Evolutionary conservation across 2,329 filamentous ascomycete species (phyloP).

Genomic region (Blastomyces percursus): DNA sequence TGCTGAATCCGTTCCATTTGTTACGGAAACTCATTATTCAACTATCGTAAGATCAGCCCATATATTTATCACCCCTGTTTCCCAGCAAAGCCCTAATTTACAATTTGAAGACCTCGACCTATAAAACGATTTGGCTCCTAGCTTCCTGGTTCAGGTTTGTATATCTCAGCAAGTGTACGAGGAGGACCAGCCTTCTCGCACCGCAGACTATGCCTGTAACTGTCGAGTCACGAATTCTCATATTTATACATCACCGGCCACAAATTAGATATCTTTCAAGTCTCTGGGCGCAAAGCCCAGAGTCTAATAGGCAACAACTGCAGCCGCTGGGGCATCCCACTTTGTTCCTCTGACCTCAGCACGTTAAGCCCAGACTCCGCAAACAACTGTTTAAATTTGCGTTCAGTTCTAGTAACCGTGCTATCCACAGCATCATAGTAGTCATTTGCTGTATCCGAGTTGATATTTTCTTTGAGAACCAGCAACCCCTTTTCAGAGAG

Average conservation of each 20-base stretch:
- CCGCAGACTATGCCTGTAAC: background rate
- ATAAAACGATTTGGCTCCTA: no score
- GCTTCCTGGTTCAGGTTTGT: no score
- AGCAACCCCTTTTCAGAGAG: conserved; percentile 42
- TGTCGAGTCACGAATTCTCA: background rate
- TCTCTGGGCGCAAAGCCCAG: conserved; percentile 54
- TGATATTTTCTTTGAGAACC: conserved; percentile 72
- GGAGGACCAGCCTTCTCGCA: no score
- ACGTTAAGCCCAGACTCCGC: conserved; percentile 55
- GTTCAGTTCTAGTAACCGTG: conserved; percentile 65
- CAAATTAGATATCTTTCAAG: background rate
- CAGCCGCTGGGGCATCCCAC: conserved; percentile 52
- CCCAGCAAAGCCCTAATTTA: no score
- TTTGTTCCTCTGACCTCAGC: conserved; percentile 60
- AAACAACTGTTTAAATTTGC: conserved; percentile 61
- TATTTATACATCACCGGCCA: background rate
- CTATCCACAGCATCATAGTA: conserved; percentile 66
- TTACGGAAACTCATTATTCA: no score
- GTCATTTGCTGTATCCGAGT: conserved; percentile 47
- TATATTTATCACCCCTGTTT: no score
- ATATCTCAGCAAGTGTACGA: no score
- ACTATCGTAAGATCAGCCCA: no score
- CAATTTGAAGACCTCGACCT: no score
- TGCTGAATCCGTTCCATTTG: no score
- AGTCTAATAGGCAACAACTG: conserved; percentile 62